Evolutionary conservation across 1,284 basidiomycete genomes (phyloP), one percentile per base, ranked within the genome.

Genomic region (Xerocomus amazonicus): DNA sequence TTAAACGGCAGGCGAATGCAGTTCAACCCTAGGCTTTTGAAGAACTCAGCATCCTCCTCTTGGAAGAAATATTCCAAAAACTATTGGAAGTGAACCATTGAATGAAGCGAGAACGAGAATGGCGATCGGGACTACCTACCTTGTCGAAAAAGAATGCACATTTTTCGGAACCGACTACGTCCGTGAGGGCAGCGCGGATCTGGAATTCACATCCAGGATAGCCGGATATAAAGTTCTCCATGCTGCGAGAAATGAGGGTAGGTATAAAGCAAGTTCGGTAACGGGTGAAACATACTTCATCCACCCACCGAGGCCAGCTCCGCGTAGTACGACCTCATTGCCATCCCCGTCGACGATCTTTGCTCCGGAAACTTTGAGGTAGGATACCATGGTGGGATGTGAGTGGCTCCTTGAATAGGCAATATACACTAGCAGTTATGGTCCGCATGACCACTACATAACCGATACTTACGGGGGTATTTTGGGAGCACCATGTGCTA

Each of bases 141-240:
- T 81, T 84, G 69, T 90, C 84, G 58, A 90, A 91, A 73, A 90
- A 90, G 70, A 81, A 85, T 27, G 80, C 80, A 12, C 85, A 78
- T 62, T 87, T 90, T 45, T 81, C 73, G 49, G 76, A 55, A 2
- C 88, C 88, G 16, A 91, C 68, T 0, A 80, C 77, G 14, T 81
- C 74, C 14, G 75, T 73, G n/a, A 91, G 71, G 3, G 80, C 82
- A 14, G 80, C 79, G 38, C 87, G 80, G 46, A 89, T 82, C 64
- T 84, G 80, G 61, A 74, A 77, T 59, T 83, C 80, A 51, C 79
- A 79, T 13, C 80, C 81, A 44, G 81, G 79, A 56, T 76, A 82
- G 9, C 80, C 79, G 48, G 75, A 73, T 41, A 82, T 81, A 65
- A 81, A 82, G 66, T 82, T 83, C 66, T 83, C 80, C 80, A 81